Evolutionary conservation across 495 filamentous ascomycete genomes (phyloP).

Genomic region (Neurospora sp.): DNA sequence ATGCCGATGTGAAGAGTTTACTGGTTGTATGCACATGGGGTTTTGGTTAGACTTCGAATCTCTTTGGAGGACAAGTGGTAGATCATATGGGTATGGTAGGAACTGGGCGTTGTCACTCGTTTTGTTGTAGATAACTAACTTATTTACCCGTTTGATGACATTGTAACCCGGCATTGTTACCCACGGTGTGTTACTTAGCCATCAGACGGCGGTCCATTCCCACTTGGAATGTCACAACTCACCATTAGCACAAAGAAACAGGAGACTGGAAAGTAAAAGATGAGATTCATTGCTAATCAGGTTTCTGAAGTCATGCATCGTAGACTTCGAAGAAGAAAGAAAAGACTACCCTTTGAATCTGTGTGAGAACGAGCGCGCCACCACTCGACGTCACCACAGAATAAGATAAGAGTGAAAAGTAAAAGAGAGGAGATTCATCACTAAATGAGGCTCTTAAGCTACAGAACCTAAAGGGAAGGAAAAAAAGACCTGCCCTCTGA

Average conservation of each 20-base stretch:
- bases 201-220: no score
- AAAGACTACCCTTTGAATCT: no score
- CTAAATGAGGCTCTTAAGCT: background rate
- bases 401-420: background rate
- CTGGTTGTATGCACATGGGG: background rate
- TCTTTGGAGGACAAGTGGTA: no score
- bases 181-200: no score
- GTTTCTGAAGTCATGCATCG: no score
- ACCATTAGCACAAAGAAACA: background rate
- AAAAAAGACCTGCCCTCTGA: background rate
- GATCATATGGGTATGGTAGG: no score
- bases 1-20: conserved; percentile 6
- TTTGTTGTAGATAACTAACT: no score
- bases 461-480: background rate
- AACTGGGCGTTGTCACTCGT: no score
- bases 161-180: no score
- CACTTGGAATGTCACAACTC: background rate
- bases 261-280: background rate
- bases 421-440: background rate
- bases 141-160: no score
- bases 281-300: background rate
- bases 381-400: background rate
- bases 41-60: background rate
- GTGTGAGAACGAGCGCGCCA: no score
- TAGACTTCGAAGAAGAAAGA: no score